phyloP scores from a whole-genome alignment of 2,329 filamentous ascomycete species.

The Chaetomium sp. region DNA sequence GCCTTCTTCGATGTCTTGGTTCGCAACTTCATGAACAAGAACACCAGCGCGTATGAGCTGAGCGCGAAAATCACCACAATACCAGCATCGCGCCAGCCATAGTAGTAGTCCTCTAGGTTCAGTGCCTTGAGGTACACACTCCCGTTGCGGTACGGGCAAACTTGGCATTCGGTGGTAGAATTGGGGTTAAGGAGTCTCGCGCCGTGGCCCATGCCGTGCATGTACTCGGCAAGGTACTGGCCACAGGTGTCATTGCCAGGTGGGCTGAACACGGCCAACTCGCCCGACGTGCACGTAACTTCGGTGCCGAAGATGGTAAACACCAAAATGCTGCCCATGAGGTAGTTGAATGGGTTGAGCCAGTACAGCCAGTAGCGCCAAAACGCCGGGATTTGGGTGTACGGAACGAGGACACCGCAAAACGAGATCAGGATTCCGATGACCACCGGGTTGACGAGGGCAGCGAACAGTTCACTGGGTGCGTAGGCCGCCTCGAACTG shows the following conservation, averaged over 20 bases:
- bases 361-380: conserved; percentile 64
- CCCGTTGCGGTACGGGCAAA: conserved; percentile 54
- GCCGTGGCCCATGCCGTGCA: conserved; percentile 39
- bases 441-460: conserved; percentile 50
- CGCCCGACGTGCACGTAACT: conserved; percentile 40
- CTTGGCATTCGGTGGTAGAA: conserved; percentile 47
- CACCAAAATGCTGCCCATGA: conserved; percentile 49
- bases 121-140: conserved; percentile 54
- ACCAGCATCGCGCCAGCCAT: conserved; percentile 60
- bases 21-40: conserved; percentile 41
- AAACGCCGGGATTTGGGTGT: conserved; percentile 53
- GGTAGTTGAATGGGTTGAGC: conserved; percentile 55
- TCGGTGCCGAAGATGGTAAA: conserved; percentile 44
- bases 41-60: conserved; percentile 45
- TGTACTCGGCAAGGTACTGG: conserved; percentile 49
- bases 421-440: conserved; percentile 59
- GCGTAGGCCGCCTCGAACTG: conserved; percentile 59
- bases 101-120: conserved; percentile 54
- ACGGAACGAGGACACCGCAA: conserved; percentile 69
- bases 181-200: conserved; percentile 55
- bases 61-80: conserved; percentile 52
- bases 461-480: conserved; percentile 54
- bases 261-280: conserved; percentile 48
- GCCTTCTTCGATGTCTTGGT: conserved; percentile 44
- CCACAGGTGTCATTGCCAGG: conserved; percentile 47